A percentile compares a stretch with the other conserved stretches of the same genome.
Evolutionary conservation across 2,329 filamentous ascomycete species (phyloP).

Genomic region (Westerdykella aurantiaca): DNA sequence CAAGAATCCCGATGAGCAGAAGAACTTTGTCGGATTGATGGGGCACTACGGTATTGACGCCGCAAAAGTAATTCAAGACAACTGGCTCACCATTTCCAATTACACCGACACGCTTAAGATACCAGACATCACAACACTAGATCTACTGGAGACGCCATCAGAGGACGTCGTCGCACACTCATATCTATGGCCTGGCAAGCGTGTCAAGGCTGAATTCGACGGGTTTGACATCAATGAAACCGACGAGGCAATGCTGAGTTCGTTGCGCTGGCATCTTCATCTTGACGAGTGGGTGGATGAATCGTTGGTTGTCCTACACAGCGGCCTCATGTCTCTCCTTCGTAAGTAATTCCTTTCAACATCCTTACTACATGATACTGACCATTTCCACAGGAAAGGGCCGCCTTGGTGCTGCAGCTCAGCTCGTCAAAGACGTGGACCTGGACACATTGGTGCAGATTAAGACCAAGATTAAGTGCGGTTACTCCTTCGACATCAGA

Average conservation of each 20-base stretch:
- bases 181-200: constrained; percentile 50
- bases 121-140: background rate
- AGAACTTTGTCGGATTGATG: constrained; percentile 68
- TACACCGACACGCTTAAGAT: background rate
- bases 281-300: constrained; percentile 56
- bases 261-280: constrained; percentile 78
- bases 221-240: constrained; percentile 48
- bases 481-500: constrained; percentile 32
- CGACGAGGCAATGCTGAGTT: constrained; percentile 69
- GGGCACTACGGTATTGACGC: constrained; percentile 67
- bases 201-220: constrained; percentile 67
- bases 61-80: constrained; percentile 60
- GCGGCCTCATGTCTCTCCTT: constrained; percentile 77
- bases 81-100: constrained; percentile 41
- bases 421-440: constrained; percentile 48
- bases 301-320: constrained; percentile 62
- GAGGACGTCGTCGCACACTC: constrained; percentile 22
- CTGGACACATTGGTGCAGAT: constrained; percentile 42
- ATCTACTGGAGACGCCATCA: constrained; percentile 48
- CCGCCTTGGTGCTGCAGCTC: constrained; percentile 51
- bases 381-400: constrained; percentile 36
- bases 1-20: constrained; percentile 58
- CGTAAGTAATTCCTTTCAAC: constrained; percentile 52
- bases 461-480: constrained; percentile 40
- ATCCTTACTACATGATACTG: constrained; percentile 8